Evolutionary conservation across 495 filamentous ascomycete genomes (phyloP).

Genomic region (Penicillium simplicissimum): DNA sequence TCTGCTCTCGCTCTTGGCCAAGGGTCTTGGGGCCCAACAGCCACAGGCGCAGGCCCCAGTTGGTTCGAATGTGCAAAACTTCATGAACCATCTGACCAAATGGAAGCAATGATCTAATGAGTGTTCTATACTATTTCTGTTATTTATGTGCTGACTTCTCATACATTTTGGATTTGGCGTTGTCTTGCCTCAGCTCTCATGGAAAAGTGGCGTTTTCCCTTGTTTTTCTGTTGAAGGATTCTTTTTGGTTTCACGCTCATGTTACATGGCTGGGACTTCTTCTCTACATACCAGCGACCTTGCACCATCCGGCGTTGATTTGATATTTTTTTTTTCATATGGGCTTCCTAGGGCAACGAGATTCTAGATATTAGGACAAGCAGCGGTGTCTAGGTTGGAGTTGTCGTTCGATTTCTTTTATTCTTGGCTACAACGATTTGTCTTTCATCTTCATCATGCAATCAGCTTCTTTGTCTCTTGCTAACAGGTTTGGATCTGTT

Average conservation of each 20-base stretch:
- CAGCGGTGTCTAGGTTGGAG: constrained; percentile 19
- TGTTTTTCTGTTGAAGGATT: constrained; percentile 5
- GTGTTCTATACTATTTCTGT: constrained; percentile 18
- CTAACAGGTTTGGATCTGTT: constrained; percentile 3
- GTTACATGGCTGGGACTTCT: constrained; percentile 19
- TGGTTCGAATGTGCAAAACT: constrained; percentile 55
- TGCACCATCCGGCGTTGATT: constrained; percentile 27
- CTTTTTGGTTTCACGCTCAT: constrained; percentile 7
- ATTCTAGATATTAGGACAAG: constrained; percentile 27
- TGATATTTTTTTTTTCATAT: background rate
- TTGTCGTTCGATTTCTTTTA: constrained; percentile 10
- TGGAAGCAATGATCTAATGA: constrained; percentile 57
- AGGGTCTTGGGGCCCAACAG: constrained; percentile 41
- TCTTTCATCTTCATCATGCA: background rate
- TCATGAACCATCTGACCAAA: constrained; percentile 62
- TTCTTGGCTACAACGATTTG: constrained; percentile 3
- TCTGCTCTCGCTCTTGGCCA: constrained; percentile 48
- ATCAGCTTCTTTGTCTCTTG: background rate
- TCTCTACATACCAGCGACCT: constrained; percentile 10
- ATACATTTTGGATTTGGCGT: constrained; percentile 25
- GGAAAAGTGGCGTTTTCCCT: background rate
- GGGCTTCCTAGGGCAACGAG: constrained; percentile 13
- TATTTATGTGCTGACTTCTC: constrained; percentile 3
- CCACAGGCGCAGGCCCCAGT: constrained; percentile 42
- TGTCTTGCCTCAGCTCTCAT: constrained; percentile 1